Percentiles rank a stretch among this genome's conserved stretches.
These are phyloP conservation scores for Coccomyxa sp. DNA, from an alignment of 139 green algal species.

Conservation along the genomic window DNA sequence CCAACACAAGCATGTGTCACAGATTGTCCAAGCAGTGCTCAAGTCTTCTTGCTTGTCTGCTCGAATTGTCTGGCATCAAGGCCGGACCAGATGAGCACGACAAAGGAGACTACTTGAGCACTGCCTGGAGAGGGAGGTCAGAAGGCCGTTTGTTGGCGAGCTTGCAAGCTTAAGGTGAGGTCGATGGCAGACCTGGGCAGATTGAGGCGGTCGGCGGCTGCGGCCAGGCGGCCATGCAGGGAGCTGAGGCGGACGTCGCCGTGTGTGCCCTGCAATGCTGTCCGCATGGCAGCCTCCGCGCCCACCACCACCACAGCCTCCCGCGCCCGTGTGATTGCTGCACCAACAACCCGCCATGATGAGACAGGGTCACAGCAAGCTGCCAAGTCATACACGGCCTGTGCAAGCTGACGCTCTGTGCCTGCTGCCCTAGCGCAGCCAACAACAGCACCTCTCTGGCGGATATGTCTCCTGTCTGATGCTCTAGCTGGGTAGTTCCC, in stretches of 20 bases:
- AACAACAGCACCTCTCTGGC: not conserved
- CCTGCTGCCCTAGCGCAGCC: not conserved
- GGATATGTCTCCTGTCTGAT: too few relatives aligned
- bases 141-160: not conserved
- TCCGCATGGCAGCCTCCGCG: conserved; percentile 16
- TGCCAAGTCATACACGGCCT: not conserved
- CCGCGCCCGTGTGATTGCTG: conserved; percentile 50
- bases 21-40: not conserved
- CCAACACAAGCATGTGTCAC: not conserved
- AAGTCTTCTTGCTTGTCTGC: not conserved
- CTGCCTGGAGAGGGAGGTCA: not conserved
- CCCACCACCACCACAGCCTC: conserved; percentile 49
- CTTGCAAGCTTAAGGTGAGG: not conserved
- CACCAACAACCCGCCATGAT: not conserved
- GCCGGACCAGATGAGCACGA: not conserved
- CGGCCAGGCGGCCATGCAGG: conserved; percentile 22
- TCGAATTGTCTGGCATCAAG: too few relatives aligned
- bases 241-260: conserved; percentile 19
- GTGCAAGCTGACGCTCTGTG: not conserved
- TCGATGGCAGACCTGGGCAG: not conserved
- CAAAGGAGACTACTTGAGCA: not conserved
- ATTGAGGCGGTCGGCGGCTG: not conserved
- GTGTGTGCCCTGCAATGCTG: conserved; percentile 20
- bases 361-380: not conserved
- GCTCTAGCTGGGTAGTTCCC: too few relatives aligned